A percentile compares a stretch with the other conserved stretches of the same genome.
These are phyloP conservation scores for Pichia sp. DNA, from an alignment of 1,139 yeast genomes.

Conservation along the genomic window DNA sequence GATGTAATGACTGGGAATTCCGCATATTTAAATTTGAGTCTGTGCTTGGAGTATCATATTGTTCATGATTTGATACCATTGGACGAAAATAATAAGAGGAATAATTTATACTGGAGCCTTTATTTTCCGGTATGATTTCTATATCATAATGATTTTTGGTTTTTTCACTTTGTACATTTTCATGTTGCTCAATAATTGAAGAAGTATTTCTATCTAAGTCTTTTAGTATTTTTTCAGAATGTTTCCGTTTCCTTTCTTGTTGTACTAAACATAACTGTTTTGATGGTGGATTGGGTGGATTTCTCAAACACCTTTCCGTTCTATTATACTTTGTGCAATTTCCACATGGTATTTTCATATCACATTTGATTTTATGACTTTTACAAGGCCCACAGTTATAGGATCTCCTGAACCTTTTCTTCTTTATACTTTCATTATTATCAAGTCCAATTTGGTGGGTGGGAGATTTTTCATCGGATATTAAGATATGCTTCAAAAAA, in stretches of 20 bases:
- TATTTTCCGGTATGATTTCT: too few species aligned
- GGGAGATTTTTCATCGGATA: background rate
- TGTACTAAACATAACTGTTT: slow-evolving; percentile 20
- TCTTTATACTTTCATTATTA: background rate
- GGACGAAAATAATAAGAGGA: too few species aligned
- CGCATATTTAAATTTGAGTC: too few species aligned
- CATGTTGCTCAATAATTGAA: too few species aligned
- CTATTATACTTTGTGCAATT: slow-evolving; percentile 43
- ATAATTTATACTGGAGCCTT: too few species aligned
- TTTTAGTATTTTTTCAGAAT: slow-evolving; percentile 12
- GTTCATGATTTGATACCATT: too few species aligned
- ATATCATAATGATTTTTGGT: too few species aligned
- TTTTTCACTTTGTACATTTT: too few species aligned
- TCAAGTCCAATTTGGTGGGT: background rate
- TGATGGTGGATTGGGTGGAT: slow-evolving; percentile 47
- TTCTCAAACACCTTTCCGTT: slow-evolving; percentile 31
- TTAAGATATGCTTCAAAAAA: too few species aligned
- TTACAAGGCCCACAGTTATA: slow-evolving; percentile 57
- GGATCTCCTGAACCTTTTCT: slow-evolving; percentile 37
- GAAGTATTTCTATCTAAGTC: too few species aligned
- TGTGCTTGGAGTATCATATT: too few species aligned
- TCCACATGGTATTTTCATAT: slow-evolving; percentile 44
- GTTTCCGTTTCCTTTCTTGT: slow-evolving; percentile 17
- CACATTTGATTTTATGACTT: slow-evolving; percentile 48
- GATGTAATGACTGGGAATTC: too few species aligned